Conservation (phyloP, 2,329 filamentous ascomycete genomes). For the Aspergillus carbonarius region DNA sequence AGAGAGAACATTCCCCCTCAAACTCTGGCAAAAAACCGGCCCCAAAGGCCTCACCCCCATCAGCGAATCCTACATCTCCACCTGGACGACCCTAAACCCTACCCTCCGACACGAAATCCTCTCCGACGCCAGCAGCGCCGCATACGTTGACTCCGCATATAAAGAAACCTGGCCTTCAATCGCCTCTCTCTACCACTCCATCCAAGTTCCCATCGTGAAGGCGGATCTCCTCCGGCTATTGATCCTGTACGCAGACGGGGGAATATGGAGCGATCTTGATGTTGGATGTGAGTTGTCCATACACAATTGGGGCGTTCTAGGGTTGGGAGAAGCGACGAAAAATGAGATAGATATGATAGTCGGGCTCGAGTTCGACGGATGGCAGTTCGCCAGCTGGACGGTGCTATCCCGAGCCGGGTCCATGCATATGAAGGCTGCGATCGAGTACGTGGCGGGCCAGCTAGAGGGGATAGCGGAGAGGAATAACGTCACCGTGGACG, state of each 20-base stretch:
- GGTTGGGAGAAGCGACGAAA: too few relatives aligned
- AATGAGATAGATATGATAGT: constrained; percentile 26
- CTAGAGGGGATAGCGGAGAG: neutral
- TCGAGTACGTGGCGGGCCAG: constrained; percentile 12
- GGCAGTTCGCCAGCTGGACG: constrained; percentile 17
- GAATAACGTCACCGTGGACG: constrained; percentile 7
- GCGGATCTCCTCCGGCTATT: constrained; percentile 46
- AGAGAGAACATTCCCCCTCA: constrained; percentile 6
- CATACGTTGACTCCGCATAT: constrained; percentile 36
- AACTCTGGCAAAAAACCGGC: constrained; percentile 18
- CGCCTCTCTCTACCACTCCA: constrained; percentile 32
- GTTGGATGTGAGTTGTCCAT: constrained; percentile 36
- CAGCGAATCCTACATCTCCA: constrained; percentile 6
- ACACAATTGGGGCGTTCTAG: constrained; percentile 29
- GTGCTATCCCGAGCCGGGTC: constrained; percentile 13
- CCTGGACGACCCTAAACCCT: constrained; percentile 32
- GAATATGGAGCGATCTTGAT: constrained; percentile 46
- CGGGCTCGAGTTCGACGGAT: constrained; percentile 19
- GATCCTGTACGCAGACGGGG: constrained; percentile 41
- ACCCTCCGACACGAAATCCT: constrained; percentile 31
- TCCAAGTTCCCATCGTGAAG: constrained; percentile 38
- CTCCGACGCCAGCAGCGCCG: constrained; percentile 30
- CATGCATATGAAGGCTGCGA: constrained; percentile 12
- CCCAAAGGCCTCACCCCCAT: constrained; percentile 8
- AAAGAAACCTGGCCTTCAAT: constrained; percentile 35